A percentile compares a stretch with the other conserved stretches of the same genome.
phyloP scores from a whole-genome alignment of 495 filamentous ascomycete species.

The Glarea lozoyensis region DNA sequence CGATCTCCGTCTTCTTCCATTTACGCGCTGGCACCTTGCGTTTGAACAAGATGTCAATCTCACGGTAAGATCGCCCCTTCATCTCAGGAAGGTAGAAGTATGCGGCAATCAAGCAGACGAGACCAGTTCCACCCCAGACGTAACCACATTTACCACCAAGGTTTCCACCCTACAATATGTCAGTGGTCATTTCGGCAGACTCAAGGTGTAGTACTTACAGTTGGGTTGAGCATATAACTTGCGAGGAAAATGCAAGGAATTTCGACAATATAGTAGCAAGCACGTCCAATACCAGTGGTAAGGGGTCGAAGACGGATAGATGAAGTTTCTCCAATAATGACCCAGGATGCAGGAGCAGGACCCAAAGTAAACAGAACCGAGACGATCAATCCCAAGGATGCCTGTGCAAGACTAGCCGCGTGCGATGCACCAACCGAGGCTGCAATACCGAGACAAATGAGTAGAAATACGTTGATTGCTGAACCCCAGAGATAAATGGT shows the following conservation, averaged over 20 bases:
- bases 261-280: not conserved
- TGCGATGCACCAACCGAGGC: constrained; percentile 46
- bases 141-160: not conserved
- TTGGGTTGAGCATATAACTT: not conserved
- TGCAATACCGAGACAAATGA: not conserved
- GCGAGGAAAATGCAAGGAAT: not conserved
- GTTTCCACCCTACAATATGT: not conserved
- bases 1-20: constrained; percentile 52
- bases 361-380: constrained; percentile 44
- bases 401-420: constrained; percentile 35
- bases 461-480: constrained; percentile 8
- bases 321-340: constrained; percentile 51
- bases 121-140: constrained; percentile 23
- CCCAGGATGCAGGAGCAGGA: constrained; percentile 44
- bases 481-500: constrained; percentile 17
- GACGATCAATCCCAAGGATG: constrained; percentile 45
- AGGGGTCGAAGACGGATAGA: constrained; percentile 32
- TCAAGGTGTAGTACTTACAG: no score
- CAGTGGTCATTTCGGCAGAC: no score
- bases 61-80: constrained; percentile 55
- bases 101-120: constrained; percentile 40
- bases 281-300: not conserved
- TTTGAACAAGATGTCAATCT: constrained; percentile 29
- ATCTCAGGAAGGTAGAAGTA: constrained; percentile 70
- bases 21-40: constrained; percentile 51